Percentiles rank a stretch among this genome's conserved stretches.
phyloP scores from a whole-genome alignment of 768 basidiomycete species.

The Macrolepiota dolichaula region DNA sequence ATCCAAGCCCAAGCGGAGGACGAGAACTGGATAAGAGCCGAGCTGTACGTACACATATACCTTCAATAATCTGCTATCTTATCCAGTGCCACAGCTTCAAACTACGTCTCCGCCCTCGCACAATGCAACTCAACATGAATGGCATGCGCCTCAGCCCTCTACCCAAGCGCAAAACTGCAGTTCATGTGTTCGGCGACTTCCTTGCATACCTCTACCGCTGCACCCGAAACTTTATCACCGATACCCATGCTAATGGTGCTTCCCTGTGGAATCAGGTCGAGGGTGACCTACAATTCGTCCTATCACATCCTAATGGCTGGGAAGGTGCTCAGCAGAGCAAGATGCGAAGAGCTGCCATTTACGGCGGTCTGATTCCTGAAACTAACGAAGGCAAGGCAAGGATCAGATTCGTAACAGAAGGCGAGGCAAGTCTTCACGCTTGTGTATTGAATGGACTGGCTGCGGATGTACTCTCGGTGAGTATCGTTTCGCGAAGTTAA shows the following conservation, averaged over 20 bases:
- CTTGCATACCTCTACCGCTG: constrained; percentile 71
- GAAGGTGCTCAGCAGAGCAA: constrained; percentile 75
- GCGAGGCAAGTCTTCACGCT: constrained; percentile 80
- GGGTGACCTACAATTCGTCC: constrained; percentile 65
- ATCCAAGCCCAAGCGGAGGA: constrained; percentile 68
- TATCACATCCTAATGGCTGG: constrained; percentile 84
- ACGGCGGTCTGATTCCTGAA: constrained; percentile 71
- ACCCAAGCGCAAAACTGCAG: constrained; percentile 62
- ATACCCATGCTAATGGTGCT: constrained; percentile 78
- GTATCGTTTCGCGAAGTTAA: constrained; percentile 18
- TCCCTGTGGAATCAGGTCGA: constrained; percentile 71
- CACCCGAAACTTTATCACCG: constrained; percentile 71
- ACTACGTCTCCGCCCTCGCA: constrained; percentile 69
- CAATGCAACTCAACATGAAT: constrained; percentile 82
- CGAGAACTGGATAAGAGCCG: constrained; percentile 72
- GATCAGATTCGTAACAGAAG: constrained; percentile 80
- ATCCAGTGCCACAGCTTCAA: constrained; percentile 54
- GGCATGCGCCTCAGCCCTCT: constrained; percentile 73
- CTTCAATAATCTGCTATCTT: not conserved
- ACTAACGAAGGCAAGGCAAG: constrained; percentile 69
- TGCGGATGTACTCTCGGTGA: constrained; percentile 70
- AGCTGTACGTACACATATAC: constrained; percentile 49
- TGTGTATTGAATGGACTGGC: constrained; percentile 78
- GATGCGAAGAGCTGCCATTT: constrained; percentile 72
- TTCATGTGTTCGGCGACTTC: constrained; percentile 80